Percentiles rank a stretch among this genome's conserved stretches.
These are phyloP conservation scores for Termitomyces sp. DNA, from an alignment of 768 basidiomycete genomes.

Conservation along the genomic window DNA sequence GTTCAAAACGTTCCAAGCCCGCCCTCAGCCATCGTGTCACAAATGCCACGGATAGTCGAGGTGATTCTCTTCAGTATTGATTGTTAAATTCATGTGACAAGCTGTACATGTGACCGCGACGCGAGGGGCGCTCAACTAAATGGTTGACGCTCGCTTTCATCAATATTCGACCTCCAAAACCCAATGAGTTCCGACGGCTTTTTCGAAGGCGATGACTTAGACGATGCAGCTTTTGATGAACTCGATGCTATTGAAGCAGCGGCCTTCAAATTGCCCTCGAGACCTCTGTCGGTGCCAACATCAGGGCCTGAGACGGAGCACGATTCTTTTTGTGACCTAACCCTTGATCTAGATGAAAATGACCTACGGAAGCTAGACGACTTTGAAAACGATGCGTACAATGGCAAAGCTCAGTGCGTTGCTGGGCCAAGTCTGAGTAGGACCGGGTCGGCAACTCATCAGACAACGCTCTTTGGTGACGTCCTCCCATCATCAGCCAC, in stretches of 20 bases:
- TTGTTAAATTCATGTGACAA: too few relatives aligned
- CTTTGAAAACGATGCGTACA: constrained; percentile 44
- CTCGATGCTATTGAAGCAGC: constrained; percentile 71
- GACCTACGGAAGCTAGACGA: constrained; percentile 52
- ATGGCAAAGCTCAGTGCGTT: constrained; percentile 31
- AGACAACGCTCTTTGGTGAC: constrained; percentile 69
- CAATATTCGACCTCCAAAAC: neutral
- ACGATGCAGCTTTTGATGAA: constrained; percentile 53
- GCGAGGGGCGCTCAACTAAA: neutral
- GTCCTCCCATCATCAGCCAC: constrained; percentile 32
- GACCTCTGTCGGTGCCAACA: constrained; percentile 6
- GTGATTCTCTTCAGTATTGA: too few relatives aligned
- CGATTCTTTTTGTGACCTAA: constrained; percentile 46
- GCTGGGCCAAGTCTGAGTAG: constrained; percentile 40
- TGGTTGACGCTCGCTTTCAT: neutral
- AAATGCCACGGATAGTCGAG: too few relatives aligned
- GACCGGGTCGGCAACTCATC: constrained; percentile 38
- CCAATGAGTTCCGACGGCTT: constrained; percentile 76
- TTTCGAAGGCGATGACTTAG: constrained; percentile 61
- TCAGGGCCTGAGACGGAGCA: constrained; percentile 23
- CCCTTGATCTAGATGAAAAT: constrained; percentile 52
- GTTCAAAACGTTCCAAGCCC: too few relatives aligned
- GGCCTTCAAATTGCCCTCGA: constrained; percentile 18
- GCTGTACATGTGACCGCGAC: constrained; percentile 21
- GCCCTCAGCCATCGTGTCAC: too few relatives aligned